These are phyloP conservation scores for Nemania sp. DNA, from an alignment of 2,329 filamentous ascomycete species.

Conservation along the genomic window DNA sequence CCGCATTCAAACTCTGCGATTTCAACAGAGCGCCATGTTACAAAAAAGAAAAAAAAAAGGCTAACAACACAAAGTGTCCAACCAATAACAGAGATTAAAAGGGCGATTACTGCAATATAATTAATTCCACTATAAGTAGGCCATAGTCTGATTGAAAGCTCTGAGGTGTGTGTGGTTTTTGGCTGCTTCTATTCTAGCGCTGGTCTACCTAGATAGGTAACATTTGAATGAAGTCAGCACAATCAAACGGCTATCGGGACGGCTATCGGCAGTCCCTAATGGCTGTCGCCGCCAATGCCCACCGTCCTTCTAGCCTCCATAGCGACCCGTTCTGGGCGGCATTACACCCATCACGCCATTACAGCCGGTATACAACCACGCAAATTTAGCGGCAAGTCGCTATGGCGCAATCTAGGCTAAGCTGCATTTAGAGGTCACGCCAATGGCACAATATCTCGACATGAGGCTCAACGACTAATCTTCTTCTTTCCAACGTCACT, in stretches of 20 bases:
- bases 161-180: too few relatives aligned
- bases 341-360: constrained; percentile 30
- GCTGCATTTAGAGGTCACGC: constrained; percentile 39
- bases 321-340: constrained; percentile 23
- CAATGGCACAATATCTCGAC: constrained; percentile 36
- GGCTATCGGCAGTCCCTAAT: constrained; percentile 30
- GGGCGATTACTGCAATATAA: too few relatives aligned
- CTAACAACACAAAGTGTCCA: too few relatives aligned
- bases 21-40: too few relatives aligned
- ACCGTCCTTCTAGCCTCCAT: constrained; percentile 5
- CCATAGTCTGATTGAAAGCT: too few relatives aligned
- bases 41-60: too few relatives aligned
- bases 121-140: too few relatives aligned
- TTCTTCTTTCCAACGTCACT: constrained; percentile 43
- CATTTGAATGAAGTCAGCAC: too few relatives aligned
- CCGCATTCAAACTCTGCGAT: too few relatives aligned
- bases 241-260: constrained; percentile 27
- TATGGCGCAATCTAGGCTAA: constrained; percentile 51
- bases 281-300: constrained; percentile 19
- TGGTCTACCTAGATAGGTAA: too few relatives aligned
- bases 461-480: constrained; percentile 44
- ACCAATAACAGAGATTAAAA: too few relatives aligned
- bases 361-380: background rate
- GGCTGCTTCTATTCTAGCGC: too few relatives aligned
- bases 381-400: constrained; percentile 21